A percentile compares a stretch with the other conserved stretches of the same genome.
These are phyloP conservation scores for Candida tetrigidarum DNA, from an alignment of 1,139 yeast species.

Conservation along the genomic window DNA sequence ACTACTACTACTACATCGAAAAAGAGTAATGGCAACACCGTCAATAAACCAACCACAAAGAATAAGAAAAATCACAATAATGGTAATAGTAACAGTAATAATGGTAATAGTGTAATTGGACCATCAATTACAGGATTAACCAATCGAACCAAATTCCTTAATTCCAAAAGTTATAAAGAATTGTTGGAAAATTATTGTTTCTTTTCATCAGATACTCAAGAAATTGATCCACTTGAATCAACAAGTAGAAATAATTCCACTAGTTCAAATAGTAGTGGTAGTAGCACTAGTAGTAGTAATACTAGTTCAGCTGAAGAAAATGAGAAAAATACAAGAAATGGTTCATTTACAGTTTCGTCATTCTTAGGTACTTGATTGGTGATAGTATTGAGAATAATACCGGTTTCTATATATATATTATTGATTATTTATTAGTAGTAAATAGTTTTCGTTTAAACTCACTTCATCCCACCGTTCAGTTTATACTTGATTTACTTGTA, in stretches of 20 bases:
- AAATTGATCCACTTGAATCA: slow-evolving; percentile 6
- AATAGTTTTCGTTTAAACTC: too few species aligned
- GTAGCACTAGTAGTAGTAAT: slow-evolving; percentile 4
- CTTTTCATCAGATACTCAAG: slow-evolving; percentile 26
- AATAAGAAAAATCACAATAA: slow-evolving; percentile 1
- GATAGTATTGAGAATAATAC: too few species aligned
- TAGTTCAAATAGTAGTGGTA: slow-evolving; percentile 3
- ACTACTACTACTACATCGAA: too few species aligned
- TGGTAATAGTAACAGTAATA: neutral
- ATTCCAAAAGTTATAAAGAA: slow-evolving; percentile 68
- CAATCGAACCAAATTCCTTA: slow-evolving; percentile 28
- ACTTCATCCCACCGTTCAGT: too few species aligned
- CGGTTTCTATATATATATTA: too few species aligned
- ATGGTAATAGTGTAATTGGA: slow-evolving; percentile 4
- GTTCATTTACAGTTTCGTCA: slow-evolving; percentile 31
- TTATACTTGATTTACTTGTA: too few species aligned
- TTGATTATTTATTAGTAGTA: too few species aligned
- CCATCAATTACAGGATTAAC: slow-evolving; percentile 5
- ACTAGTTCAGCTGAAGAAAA: slow-evolving; percentile 5
- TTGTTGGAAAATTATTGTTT: slow-evolving; percentile 77
- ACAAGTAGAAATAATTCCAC: slow-evolving; percentile 3
- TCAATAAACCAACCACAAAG: too few species aligned
- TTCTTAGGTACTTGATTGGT: slow-evolving; percentile 28
- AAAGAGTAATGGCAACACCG: neutral
- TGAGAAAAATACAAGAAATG: slow-evolving; percentile 6